These are phyloP conservation scores for Trapa incisa DNA, from an alignment of 345 rosid species.

Conservation along the genomic window DNA sequence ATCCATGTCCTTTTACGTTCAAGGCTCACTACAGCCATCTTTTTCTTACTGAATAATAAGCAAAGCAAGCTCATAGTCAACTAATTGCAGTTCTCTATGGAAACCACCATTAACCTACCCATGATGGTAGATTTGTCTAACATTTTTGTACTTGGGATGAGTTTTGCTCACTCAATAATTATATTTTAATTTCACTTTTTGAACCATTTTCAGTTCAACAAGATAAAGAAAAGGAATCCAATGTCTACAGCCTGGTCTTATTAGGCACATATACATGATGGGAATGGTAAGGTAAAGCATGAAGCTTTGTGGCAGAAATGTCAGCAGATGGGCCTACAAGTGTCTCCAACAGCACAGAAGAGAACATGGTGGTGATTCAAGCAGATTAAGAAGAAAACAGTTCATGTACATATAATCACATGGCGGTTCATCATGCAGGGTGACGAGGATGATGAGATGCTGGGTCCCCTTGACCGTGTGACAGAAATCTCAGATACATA, in stretches of 20 bases:
- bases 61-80: no score
- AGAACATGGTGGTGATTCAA: neutral
- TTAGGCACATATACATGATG: neutral
- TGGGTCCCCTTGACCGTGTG: neutral
- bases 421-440: neutral
- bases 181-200: no score
- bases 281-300: neutral
- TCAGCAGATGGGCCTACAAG: neutral
- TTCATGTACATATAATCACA: neutral
- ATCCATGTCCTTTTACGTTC: no score
- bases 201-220: no score
- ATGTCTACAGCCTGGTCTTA: neutral
- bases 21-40: no score
- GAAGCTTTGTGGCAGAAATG: neutral
- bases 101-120: no score
- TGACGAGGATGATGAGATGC: neutral
- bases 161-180: no score
- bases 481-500: neutral
- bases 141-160: no score
- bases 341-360: neutral
- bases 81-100: no score
- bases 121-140: no score
- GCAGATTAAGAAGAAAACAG: neutral
- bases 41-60: no score
- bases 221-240: neutral